phyloP scores from a whole-genome alignment of 441 rosid species.

The Bruguiera hainesii region DNA sequence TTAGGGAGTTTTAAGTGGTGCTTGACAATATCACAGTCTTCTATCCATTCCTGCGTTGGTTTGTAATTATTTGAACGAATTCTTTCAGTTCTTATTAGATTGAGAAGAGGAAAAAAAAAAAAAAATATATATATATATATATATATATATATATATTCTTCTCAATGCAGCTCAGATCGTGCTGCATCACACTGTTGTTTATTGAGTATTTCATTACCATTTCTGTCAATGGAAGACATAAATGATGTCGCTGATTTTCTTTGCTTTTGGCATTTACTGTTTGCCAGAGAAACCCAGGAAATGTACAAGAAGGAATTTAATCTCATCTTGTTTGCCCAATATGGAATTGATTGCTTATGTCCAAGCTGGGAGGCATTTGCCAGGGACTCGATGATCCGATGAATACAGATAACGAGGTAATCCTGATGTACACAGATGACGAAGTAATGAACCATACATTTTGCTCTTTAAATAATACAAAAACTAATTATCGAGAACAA shows the following conservation, averaged over 20 bases:
- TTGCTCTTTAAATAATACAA: too few species aligned
- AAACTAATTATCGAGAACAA: background rate
- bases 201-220: background rate
- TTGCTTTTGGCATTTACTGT: background rate
- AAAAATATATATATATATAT: too few species aligned
- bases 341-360: background rate
- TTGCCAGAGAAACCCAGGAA: background rate
- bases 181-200: background rate
- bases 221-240: background rate
- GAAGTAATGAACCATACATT: too few species aligned
- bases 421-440: background rate
- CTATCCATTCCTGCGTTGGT: background rate
- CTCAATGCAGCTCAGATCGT: background rate
- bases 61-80: background rate
- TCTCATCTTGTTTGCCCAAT: background rate
- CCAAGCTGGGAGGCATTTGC: background rate
- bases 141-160: too few species aligned
- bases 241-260: background rate
- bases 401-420: too few species aligned
- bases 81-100: background rate
- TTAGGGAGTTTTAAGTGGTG: background rate
- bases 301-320: background rate
- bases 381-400: background rate
- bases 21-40: background rate
- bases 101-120: background rate